phyloP scores from a whole-genome alignment of 2,329 filamentous ascomycete genomes.

The Trichoderma oligosporum region DNA sequence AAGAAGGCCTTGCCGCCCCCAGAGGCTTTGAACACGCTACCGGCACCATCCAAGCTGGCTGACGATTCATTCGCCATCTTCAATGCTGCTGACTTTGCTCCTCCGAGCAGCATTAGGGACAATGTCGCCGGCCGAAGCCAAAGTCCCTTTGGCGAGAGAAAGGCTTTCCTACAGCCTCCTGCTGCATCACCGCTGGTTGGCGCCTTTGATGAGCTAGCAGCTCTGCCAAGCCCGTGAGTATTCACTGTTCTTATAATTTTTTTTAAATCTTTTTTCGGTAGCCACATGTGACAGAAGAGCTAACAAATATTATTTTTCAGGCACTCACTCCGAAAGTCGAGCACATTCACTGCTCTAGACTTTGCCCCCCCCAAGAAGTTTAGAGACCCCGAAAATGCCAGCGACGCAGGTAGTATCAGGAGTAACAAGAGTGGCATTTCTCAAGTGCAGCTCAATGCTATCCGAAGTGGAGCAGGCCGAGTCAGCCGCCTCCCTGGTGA shows the following conservation, averaged over 20 bases:
- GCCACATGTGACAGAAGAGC: too few species aligned
- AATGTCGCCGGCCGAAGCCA: constrained; percentile 65
- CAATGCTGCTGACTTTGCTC: constrained; percentile 77
- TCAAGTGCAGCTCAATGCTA: constrained; percentile 61
- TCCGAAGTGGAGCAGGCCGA: constrained; percentile 79
- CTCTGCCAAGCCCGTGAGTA: constrained; percentile 87
- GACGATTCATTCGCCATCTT: constrained; percentile 73
- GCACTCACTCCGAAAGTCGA: constrained; percentile 70
- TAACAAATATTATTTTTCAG: constrained; percentile 40
- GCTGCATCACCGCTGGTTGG: constrained; percentile 75
- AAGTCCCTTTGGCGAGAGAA: constrained; percentile 59
- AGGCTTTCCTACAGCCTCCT: constrained; percentile 71
- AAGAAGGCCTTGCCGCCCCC: constrained; percentile 64
- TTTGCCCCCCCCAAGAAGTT: constrained; percentile 77
- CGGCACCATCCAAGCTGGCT: constrained; percentile 78
- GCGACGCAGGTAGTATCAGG: constrained; percentile 62
- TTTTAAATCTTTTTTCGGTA: too few species aligned
- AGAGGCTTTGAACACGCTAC: constrained; percentile 67
- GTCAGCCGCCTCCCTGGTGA: constrained; percentile 80
- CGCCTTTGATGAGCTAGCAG: constrained; percentile 79
- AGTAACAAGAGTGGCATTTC: constrained; percentile 73
- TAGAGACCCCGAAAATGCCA: constrained; percentile 57
- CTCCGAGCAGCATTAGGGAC: constrained; percentile 64
- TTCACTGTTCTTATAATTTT: background rate
- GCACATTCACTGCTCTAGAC: constrained; percentile 74